Percentiles rank a stretch among this genome's conserved stretches.
These are phyloP conservation scores for Penicillium paneum DNA, from an alignment of 2,329 filamentous ascomycete genomes.

Conservation along the genomic window DNA sequence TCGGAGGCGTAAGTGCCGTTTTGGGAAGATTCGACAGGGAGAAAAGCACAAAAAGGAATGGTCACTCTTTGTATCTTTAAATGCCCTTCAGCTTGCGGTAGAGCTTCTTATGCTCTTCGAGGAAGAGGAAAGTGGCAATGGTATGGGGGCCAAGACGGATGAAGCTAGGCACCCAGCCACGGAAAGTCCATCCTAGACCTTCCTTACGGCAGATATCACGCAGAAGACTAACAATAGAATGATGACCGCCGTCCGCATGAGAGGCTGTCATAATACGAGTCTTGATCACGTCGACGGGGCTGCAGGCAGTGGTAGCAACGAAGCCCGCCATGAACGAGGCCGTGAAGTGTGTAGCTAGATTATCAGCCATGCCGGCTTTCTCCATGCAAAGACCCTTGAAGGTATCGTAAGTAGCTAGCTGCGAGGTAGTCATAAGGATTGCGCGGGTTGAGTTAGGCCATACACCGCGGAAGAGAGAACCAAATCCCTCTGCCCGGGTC, in stretches of 20 bases:
- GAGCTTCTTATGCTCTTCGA: conserved; percentile 66
- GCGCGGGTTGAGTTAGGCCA: conserved; percentile 62
- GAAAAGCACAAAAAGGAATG: conserved; percentile 2
- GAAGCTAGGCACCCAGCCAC: conserved; percentile 66
- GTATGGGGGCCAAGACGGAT: conserved; percentile 64
- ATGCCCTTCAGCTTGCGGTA: conserved; percentile 48
- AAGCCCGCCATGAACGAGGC: conserved; percentile 62
- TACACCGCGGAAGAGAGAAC: conserved; percentile 73
- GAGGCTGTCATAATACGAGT: conserved; percentile 62
- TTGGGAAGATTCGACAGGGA: neutral
- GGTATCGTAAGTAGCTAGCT: conserved; percentile 61
- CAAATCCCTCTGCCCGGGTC: conserved; percentile 76
- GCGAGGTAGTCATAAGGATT: conserved; percentile 64
- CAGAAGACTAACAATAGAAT: conserved; percentile 49
- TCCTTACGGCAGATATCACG: conserved; percentile 55
- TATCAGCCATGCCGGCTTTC: conserved; percentile 52
- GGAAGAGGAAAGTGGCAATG: conserved; percentile 63
- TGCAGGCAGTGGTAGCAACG: conserved; percentile 65
- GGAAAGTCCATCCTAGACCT: conserved; percentile 62
- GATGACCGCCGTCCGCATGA: conserved; percentile 40
- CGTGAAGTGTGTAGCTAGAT: conserved; percentile 60
- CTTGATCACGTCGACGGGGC: conserved; percentile 65
- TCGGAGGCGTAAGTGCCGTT: conserved; percentile 7
- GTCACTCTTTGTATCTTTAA: conserved; percentile 35
- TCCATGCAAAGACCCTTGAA: conserved; percentile 59